Evolutionary conservation across 2,329 filamentous ascomycete species (phyloP).

Genomic region (Ophiostoma sp.): DNA sequence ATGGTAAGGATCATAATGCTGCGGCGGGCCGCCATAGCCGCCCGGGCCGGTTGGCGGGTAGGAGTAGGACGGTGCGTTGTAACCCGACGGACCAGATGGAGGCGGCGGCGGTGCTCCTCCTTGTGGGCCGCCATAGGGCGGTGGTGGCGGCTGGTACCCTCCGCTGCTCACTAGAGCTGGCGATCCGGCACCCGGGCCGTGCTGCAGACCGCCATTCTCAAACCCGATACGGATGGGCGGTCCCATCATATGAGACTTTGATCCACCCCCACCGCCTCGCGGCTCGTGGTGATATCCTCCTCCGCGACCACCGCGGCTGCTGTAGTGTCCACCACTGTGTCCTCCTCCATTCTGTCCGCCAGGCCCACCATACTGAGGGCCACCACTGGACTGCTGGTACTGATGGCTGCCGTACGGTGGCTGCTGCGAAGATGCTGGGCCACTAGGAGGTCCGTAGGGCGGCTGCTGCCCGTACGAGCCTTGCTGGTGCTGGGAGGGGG

Average conservation of each 20-base stretch:
- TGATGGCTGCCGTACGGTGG: conserved; percentile 25
- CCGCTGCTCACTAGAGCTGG: conserved; percentile 49
- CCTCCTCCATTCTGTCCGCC: conserved; percentile 32
- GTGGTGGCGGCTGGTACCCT: conserved; percentile 38
- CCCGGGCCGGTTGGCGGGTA: conserved; percentile 42
- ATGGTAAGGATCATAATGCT: conserved; percentile 38
- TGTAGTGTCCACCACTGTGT: conserved; percentile 35
- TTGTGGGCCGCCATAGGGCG: conserved; percentile 36
- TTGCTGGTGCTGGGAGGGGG: conserved; percentile 39
- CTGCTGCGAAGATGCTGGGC: conserved; percentile 34
- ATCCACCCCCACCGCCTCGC: conserved; percentile 30
- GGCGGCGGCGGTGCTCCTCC: conserved; percentile 26
- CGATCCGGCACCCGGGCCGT: conserved; percentile 39
- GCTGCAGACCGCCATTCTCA: conserved; percentile 40
- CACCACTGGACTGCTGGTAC: conserved; percentile 37
- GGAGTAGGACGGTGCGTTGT: conserved; percentile 38
- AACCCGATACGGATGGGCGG: conserved; percentile 58
- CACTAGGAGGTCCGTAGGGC: conserved; percentile 31
- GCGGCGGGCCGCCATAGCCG: conserved; percentile 32
- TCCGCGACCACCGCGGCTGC: conserved; percentile 46
- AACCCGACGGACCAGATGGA: conserved; percentile 34
- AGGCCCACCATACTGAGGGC: conserved; percentile 33
- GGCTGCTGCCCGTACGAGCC: conserved; percentile 30
- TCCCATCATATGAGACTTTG: conserved; percentile 49
- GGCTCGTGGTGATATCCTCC: conserved; percentile 44